phyloP scores from a whole-genome alignment of 352 stramenopile genomes.

The Phytophthora lateralis region DNA sequence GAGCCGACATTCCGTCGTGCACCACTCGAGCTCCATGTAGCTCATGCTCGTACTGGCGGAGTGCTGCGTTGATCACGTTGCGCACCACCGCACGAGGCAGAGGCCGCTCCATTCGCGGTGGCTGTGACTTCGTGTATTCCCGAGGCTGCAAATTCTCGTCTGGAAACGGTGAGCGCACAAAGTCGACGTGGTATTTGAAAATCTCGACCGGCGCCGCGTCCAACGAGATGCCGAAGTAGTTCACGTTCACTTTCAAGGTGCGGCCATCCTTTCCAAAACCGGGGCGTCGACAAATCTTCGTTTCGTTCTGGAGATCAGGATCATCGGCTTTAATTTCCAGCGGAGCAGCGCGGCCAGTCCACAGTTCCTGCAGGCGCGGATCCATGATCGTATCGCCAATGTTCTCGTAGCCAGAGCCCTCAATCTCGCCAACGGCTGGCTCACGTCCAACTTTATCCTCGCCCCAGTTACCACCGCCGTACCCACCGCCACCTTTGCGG shows the following conservation, averaged over 20 bases:
- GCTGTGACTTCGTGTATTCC: constrained; percentile 26
- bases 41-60: constrained; percentile 48
- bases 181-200: constrained; percentile 72
- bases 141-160: constrained; percentile 30
- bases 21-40: constrained; percentile 53
- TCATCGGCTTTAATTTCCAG: constrained; percentile 33
- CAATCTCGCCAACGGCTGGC: constrained; percentile 11
- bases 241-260: constrained; percentile 42
- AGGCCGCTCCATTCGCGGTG: constrained; percentile 42
- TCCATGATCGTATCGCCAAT: constrained; percentile 54
- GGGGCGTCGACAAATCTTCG: constrained; percentile 45
- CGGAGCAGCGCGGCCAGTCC: constrained; percentile 32
- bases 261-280: constrained; percentile 33
- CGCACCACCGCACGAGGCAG: constrained; percentile 49
- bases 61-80: constrained; percentile 52
- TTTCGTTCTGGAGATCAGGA: constrained; percentile 32
- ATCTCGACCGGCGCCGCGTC: constrained; percentile 46
- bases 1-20: constrained; percentile 59
- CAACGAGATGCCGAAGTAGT: constrained; percentile 62
- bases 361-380: constrained; percentile 45
- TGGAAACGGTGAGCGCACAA: constrained; percentile 38
- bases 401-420: constrained; percentile 52
- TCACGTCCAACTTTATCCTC: constrained; percentile 1
- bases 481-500: not conserved
- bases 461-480: not conserved